Evolutionary conservation across 1,139 yeast genomes (phyloP).

Genomic region (Kazachstania sp.): DNA sequence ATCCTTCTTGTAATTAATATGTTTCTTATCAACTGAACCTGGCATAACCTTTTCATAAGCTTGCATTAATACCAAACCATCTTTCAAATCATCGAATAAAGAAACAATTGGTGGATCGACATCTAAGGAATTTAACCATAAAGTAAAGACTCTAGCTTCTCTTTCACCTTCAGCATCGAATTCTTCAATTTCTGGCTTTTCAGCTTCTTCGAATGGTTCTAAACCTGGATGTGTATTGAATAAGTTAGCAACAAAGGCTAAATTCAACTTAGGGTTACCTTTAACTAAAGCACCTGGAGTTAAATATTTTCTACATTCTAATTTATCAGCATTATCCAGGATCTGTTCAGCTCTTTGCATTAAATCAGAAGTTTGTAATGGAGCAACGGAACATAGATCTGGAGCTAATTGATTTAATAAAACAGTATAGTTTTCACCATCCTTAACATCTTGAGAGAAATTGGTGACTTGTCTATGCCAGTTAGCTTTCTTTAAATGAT

Average conservation of each 20-base stretch:
- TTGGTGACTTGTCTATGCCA: slow-evolving; percentile 80
- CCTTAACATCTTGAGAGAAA: slow-evolving; percentile 80
- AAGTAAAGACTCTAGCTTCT: slow-evolving; percentile 95
- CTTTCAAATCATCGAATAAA: slow-evolving; percentile 88
- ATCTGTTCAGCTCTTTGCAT: slow-evolving; percentile 80
- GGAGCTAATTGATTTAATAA: slow-evolving; percentile 85
- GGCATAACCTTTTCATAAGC: slow-evolving; percentile 96
- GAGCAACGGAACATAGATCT: slow-evolving; percentile 67
- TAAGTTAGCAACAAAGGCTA: slow-evolving; percentile 94
- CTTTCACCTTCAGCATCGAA: slow-evolving; percentile 99
- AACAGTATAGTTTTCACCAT: slow-evolving; percentile 92
- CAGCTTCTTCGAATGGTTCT: slow-evolving; percentile 89
- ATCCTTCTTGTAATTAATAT: slow-evolving; percentile 73
- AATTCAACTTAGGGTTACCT: slow-evolving; percentile 92
- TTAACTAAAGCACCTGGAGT: slow-evolving; percentile 90
- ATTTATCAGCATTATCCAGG: slow-evolving; percentile 75
- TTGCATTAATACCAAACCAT: slow-evolving; percentile 80
- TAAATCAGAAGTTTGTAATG: slow-evolving; percentile 67
- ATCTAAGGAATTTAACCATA: slow-evolving; percentile 94
- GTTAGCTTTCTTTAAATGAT: slow-evolving; percentile 89
- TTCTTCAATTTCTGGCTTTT: slow-evolving; percentile 79
- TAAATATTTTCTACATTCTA: slow-evolving; percentile 87
- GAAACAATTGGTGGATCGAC: slow-evolving; percentile 92
- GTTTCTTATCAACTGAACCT: slow-evolving; percentile 74
- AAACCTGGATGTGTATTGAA: slow-evolving; percentile 96